Base-by-base conservation (phyloP, 306 rosid species). In the Crataegus laevigata region DNA sequence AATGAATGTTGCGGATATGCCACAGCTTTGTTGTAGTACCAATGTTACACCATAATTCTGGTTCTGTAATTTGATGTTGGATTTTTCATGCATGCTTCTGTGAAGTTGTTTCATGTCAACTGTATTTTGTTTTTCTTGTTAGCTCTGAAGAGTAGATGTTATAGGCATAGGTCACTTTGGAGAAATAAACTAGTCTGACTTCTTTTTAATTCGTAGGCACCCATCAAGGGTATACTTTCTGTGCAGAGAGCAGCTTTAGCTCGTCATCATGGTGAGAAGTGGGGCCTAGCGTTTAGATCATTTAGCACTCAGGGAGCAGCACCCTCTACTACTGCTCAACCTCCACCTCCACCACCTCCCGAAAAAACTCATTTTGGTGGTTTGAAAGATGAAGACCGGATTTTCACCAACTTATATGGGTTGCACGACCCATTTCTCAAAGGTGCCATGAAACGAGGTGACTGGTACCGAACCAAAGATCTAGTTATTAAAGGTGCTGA, bases 361-460 rank as follows among this genome's bases (percentile, higher is more conserved):
- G 96, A 92, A 87, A 94, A 89, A 81, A 94, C 99, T 73, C 99
- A 94, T 84, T 94, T 94, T 80, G 98, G 99, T 69, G 96, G 97
- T 55, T 88, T 94, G 73, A 92, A 86, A 82, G 99, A 94, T 70
- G 99, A 94, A 87, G 99, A 94, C 82, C 90, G 98, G 71, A 94
- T 94, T 66, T 94, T 94, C 60, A 94, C 99, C 25, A 94, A 94
- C 91, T 71, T 94, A 72, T 94, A 94, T 75, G 99, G 99, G 51
- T n/a, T 90, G 80, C 89, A 92, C 10, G 99, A 94, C 66, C 99
- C 99, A 69, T 94, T 94, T 81, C 90, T 94, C 43, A 92, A 92
- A 87, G 99, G 99, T 73, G 97, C 99, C 75, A 89, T 90, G 97
- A 94, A 92, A 75, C 82, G 99, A 54, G 99, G 99, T 42, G 99